phyloP scores from a whole-genome alignment of 2,329 filamentous ascomycete species.

The Epicoccum nigrum region DNA sequence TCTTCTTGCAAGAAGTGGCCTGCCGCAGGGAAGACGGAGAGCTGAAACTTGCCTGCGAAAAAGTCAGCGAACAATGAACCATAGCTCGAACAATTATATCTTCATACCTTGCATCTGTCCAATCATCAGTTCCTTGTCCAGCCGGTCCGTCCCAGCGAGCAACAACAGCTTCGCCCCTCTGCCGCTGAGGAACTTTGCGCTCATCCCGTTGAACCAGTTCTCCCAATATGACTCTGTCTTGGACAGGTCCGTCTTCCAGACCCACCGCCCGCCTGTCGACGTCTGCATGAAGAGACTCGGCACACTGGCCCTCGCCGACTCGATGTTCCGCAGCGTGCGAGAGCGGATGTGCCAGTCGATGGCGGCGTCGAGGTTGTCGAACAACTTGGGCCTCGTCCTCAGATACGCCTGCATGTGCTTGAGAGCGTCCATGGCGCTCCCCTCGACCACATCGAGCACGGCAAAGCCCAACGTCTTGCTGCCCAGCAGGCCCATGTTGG shows the following conservation, averaged over 20 bases:
- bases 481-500: conserved; percentile 70
- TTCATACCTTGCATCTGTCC: conserved; percentile 90
- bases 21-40: conserved; percentile 92
- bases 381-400: conserved; percentile 77
- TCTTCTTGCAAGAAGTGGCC: conserved; percentile 98
- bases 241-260: conserved; percentile 84
- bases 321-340: conserved; percentile 80
- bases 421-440: conserved; percentile 92
- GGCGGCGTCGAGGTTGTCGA: conserved; percentile 76
- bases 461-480: conserved; percentile 78
- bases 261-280: conserved; percentile 59
- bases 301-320: conserved; percentile 86
- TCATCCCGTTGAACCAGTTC: conserved; percentile 88
- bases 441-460: conserved; percentile 92
- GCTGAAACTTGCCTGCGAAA: conserved; percentile 80
- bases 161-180: conserved; percentile 84
- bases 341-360: conserved; percentile 95
- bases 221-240: conserved; percentile 92
- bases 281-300: conserved; percentile 72
- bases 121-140: conserved; percentile 92
- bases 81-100: neutral
- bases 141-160: conserved; percentile 84
- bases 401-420: conserved; percentile 94
- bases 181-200: conserved; percentile 82
- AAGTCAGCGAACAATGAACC: conserved; percentile 25